Base-by-base conservation (phyloP, 371 early-diverging fungal species). In the Rhizomucor miehei region DNA sequence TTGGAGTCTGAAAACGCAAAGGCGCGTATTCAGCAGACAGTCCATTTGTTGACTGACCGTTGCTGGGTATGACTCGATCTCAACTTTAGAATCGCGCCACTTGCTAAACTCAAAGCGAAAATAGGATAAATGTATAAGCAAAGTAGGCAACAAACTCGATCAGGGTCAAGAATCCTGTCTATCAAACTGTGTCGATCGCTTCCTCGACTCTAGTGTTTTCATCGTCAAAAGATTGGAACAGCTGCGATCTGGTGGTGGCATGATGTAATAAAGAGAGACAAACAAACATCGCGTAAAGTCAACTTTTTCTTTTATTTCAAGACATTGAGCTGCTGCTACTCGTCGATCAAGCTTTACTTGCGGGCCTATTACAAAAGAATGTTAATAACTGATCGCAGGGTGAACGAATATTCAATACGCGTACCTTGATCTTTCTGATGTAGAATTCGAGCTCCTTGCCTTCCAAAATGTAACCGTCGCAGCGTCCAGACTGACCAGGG, bases 401-500 rank as follows among this genome's bases (percentile, higher is more conserved):
- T 37, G 9, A 14, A 20, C 37, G 16, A 6, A 16, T 13, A 16
- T 3, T 6, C 16, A 12, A 11, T 12, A 41, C 3, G 41, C 38
- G 49, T 57, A 57, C 56, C 82, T 90, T 91, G 76, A 94, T 79
- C 83, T 89, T 90, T 56, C 84, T 79, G 66, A 87, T 60, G 84
- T 95, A 95, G 84, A 95, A 95, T 50, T 91, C 87, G 55, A 95
- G 89, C 78, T 95, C 94, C 69, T 93, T 90, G 62, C 98, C 99
- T 82, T 99, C 98, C 40, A 99, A 85, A 63, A 99, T 89, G 85
- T 95, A 93, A 44, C 99, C 99, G 68, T 97, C 97, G 60, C 87
- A 84, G 63, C 91, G 91, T 65, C 99, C 99, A 65, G 88, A 86
- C 85, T 99, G 99, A 60, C 99, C 99, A 29, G 99, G 99, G 69